Base-by-base conservation (phyloP, 2,329 filamentous ascomycete genomes). In the Purpureocillium lavendulum region DNA sequence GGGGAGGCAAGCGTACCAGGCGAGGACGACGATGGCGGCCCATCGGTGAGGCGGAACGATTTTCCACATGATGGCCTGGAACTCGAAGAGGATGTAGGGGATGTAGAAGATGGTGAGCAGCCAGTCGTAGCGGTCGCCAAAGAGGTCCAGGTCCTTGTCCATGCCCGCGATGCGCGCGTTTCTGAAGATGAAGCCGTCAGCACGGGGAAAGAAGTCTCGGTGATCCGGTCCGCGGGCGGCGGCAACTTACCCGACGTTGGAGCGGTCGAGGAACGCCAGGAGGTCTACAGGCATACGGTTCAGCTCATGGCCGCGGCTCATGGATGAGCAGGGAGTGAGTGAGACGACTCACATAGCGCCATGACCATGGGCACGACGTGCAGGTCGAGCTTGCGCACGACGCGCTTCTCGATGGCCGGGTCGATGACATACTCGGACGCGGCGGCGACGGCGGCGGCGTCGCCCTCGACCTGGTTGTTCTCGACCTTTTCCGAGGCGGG, bases 31-130 rank as follows among this genome's bases (percentile, higher is more conserved):
- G 4, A 41, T 31, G 3, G 42, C 26, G 7, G 41, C 33, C 42
- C 42, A 44, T 11, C 34, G 12, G 12, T 37, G 39, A 2, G 42
- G 14, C 29, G 39, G 35, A 17, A 44, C 9, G n/a, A 48, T 17
- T 30, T 43, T 47, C 35, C 31, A 33, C 7, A 45, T 24, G 11
- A 47, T 29, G 13, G 45, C 36, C 34, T 45, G 46, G 13, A 46
- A 40, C 32, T 48, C 45, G 11, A 45, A 44, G 8, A 45, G 3
- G 24, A 47, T 45, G 15, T 46, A 47, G 7, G 43, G 38, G 9
- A 49, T 48, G 14, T 51, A 52, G 39, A 53, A 53, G 31, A 53
- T 46, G 40, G 46, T 52, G 7, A 53, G 40, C 1, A 48, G 45
- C 17, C 51, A 42, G 1, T 48, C 46, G 12, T 50, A 53, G 30